Evolutionary conservation across 768 basidiomycete genomes (phyloP).

Genomic region (Hysterangium stoloniferum): DNA sequence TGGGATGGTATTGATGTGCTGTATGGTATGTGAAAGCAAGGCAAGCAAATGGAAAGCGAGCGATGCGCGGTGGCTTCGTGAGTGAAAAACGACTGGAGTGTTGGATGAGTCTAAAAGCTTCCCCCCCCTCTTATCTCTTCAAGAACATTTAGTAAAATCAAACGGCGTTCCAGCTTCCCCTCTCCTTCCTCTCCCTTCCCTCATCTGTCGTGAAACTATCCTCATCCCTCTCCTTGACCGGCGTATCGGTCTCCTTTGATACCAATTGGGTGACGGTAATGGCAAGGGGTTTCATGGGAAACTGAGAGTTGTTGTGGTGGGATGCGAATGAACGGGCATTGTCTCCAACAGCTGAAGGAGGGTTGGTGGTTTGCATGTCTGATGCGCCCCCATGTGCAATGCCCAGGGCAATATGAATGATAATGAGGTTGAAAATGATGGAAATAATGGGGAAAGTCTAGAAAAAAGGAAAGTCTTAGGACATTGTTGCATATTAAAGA

Average conservation of each 20-base stretch:
- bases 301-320: constrained; percentile 1
- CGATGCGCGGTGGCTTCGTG: too few relatives aligned
- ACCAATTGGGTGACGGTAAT: constrained; percentile 11
- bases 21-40: too few relatives aligned
- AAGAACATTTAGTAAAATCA: too few relatives aligned
- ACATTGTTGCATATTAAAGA: neutral
- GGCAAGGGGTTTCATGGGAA: constrained; percentile 9
- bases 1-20: too few relatives aligned
- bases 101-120: too few relatives aligned
- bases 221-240: constrained; percentile 2
- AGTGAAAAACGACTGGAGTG: too few relatives aligned
- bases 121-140: too few relatives aligned
- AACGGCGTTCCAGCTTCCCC: too few relatives aligned
- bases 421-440: constrained; percentile 34
- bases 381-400: constrained; percentile 11
- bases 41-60: too few relatives aligned
- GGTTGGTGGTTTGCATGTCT: neutral
- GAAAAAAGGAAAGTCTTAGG: neutral
- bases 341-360: neutral
- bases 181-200: too few relatives aligned
- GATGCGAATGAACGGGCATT: neutral
- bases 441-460: constrained; percentile 33
- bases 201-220: neutral
- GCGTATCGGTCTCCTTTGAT: constrained; percentile 5
- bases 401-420: constrained; percentile 27